Evolutionary conservation across 2,329 filamentous ascomycete species (phyloP), one percentile per base, ranked within the genome.

Genomic region (Corinectria fuckeliana): DNA sequence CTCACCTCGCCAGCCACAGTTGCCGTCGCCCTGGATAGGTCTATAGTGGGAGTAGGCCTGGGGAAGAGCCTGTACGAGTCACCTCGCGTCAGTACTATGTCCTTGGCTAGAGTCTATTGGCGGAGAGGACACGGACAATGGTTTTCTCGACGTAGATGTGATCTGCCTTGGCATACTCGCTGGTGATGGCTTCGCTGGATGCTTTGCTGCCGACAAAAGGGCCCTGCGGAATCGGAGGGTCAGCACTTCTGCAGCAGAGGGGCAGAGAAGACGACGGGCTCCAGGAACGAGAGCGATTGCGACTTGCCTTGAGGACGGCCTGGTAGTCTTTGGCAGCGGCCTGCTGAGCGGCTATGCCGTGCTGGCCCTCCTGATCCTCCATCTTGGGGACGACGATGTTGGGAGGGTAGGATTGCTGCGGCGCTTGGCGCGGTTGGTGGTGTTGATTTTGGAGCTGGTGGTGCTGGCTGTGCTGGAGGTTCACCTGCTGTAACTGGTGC

Each of bases 1-100:
- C 88, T 81, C 83, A 97, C 94, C 95, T 89, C 94, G 87, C 94
- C 95, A 98, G 71, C 94, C 95, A 78, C 95, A 98, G 74, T 96
- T 96, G 59, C 95, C 95, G 78, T 98, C 94, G 52, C 95, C 94
- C 76, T 91, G 89, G 74, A 97, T 88, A 10, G 89, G 89, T 55
- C 95, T 91, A 73, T 94, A 97, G 74, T 93, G 89, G 18, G 92
- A 91, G 76, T 96, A 97, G 56, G 90, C 92, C 69, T 89, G 84
- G 6, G 93, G 90, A 54, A 99, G 84, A 18, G 88, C 85, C 93
- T 96, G 68, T 13, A 34, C 21, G 44, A 28, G 51, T 36, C 42
- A 52, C 56, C 25, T 50, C 25, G 51, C 16, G 52, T 71, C 56
- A 69, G 58, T 50, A 52, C 49, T 32, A n/a, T 32, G n/a, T n/a